Evolutionary conservation across 2,329 filamentous ascomycete species (phyloP), one percentile per base, ranked within the genome.

Genomic region (Penicillium brevicompactum): DNA sequence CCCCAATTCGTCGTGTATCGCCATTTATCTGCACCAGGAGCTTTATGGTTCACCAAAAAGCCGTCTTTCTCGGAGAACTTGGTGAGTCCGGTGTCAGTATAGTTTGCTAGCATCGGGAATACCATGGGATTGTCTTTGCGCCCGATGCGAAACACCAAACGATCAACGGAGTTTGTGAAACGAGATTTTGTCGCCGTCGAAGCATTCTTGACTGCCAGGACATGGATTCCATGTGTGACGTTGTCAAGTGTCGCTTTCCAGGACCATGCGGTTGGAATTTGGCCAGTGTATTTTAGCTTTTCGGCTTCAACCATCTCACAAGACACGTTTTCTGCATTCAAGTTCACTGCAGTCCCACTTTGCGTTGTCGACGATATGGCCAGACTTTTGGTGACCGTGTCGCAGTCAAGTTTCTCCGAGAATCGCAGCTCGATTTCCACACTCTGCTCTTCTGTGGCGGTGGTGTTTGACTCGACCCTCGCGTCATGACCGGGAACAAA

Each of bases 1-100:
- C 82, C 84, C 78, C 82, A 88, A 57, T 84, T 85, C 37, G 82
- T 80, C n/a, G 82, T 84, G 66, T 86, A 87, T 8, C 85, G 82
- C 74, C 81, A 88, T 57, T 80, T 80, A 61, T 85, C 81, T 4
- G 86, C 86, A 27, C 86, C 86, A 9, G 83, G 72, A 10, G 86
- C 85, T 53, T 79, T 78, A 61, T 87, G 86, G n/a, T 79, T 75
- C 48, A 87, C 72, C 49, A 76, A 80, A 46, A 82, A 74, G 32
- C 66, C 73, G 9, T 75, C 74, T 11, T 78, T 73, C 2, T 68
- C 63, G 30, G 79, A 66, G 34, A 37, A 37, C 48, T 77, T 72
- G 55, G 77, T 69, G 18, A 87, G 73, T 1, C 87, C 74, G 16
- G 74, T 76, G 10, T 73, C 75, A 10, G 84, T 84, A 67, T 86